Base-by-base conservation (phyloP, 1,139 yeast species). In the Scheffersomyces illinoinensis region DNA sequence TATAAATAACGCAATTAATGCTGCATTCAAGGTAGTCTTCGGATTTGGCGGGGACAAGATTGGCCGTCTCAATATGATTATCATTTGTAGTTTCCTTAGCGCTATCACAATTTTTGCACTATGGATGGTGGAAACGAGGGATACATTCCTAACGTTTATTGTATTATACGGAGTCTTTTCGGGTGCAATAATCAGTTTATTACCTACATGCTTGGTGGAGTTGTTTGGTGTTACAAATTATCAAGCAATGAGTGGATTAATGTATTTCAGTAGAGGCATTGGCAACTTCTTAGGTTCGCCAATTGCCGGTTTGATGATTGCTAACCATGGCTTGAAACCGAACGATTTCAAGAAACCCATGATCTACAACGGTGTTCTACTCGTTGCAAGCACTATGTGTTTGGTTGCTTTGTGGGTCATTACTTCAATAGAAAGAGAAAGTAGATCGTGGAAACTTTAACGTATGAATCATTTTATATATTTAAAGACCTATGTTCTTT, bases 201-300 rank as follows among this genome's bases (percentile, higher is more conserved):
- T 79, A 43, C 83, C 83, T 1, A 70, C 82, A 0, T 76, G 79
- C 54, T 62, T 78, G 57, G 73, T 72, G 21, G 82, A 79, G 56
- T 54, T 78, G 10, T 79, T 77, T 66, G 83, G 83, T 2, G 64
- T 68, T 6, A 68, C 69, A 52, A 70, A 71, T 58, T 76, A 75
- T 58, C 75, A 72, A 51, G 65, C 70, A 20, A 59, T 69, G 62
- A 62, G 66, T 53, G 70, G 71, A 5, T 57, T 75, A 50, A 70
- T 74, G 75, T 73, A 73, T 58, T 71, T 73, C 54, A 68, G 66
- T 14, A 61, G 79, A 57, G 79, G 79, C 0, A 53, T 73, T 4
- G 78, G 79, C 0, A 72, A 68, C 21, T 59, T 74, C 55, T 53
- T 74, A n/a, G 79, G 79, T 0, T 67, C 76, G 3, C 78, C 78